phyloP scores from a whole-genome alignment of 163 green algal genomes.

The Chlamydomonas reinhardtii region DNA sequence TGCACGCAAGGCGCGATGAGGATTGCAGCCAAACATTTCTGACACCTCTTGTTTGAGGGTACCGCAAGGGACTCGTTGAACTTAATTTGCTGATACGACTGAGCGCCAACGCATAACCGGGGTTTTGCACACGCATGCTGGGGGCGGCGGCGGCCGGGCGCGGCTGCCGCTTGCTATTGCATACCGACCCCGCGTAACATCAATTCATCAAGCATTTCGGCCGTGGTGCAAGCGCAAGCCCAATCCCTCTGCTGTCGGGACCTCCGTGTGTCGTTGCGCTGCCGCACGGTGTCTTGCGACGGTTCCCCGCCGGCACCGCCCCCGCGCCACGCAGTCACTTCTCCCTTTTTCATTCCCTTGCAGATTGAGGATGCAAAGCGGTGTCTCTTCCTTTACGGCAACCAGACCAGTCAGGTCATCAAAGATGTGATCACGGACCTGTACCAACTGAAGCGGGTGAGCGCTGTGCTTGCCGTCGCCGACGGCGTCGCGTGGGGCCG shows the following conservation, averaged over 20 bases:
- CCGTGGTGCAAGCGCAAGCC: no score
- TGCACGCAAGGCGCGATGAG: slow-evolving; percentile 55
- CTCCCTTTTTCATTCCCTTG: not conserved
- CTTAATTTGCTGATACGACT: slow-evolving; percentile 44
- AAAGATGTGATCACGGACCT: slow-evolving; percentile 93
- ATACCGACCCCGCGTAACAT: no score
- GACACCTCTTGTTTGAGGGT: slow-evolving; percentile 74
- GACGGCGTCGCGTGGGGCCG: not conserved
- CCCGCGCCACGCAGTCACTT: no score
- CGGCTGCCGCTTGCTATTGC: no score
- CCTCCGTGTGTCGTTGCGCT: no score
- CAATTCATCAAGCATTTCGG: no score
- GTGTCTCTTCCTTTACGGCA: slow-evolving; percentile 86
- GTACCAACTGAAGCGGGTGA: slow-evolving; percentile 88
- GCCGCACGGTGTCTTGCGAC: no score
- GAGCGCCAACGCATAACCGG: slow-evolving; percentile 9
- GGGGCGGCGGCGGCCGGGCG: no score
- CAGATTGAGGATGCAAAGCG: slow-evolving; percentile 92
- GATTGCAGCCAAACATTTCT: slow-evolving; percentile 61
- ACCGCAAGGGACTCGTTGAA: slow-evolving; percentile 55
- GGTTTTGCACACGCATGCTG: no score
- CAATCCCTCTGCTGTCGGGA: no score
- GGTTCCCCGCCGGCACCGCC: no score
- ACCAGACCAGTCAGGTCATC: slow-evolving; percentile 85
- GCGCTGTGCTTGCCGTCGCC: not conserved